Conservation (phyloP, 2,329 filamentous ascomycete genomes). For the Trichoderma harzianum region DNA sequence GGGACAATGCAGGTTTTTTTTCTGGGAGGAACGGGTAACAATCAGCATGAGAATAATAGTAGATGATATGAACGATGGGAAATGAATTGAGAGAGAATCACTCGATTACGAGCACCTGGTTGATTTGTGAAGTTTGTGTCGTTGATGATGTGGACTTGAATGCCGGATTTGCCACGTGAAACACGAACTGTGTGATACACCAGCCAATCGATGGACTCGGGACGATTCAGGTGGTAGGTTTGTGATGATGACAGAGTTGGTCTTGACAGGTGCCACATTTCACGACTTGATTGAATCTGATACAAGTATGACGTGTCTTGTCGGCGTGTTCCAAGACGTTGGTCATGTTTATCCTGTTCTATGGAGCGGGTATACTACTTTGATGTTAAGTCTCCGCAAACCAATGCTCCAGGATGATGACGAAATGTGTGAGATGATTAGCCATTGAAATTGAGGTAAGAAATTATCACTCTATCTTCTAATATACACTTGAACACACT, state of each 20-base stretch:
- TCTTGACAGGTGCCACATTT: not conserved
- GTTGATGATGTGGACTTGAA: not conserved
- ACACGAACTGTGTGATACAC: not conserved
- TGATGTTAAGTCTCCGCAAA: not conserved
- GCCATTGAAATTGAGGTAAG: not conserved
- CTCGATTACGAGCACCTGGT: not conserved
- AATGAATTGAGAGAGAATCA: not conserved
- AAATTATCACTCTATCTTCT: too few species aligned
- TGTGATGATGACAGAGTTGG: not conserved
- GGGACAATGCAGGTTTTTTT: conserved; percentile 18
- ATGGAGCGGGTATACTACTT: not conserved
- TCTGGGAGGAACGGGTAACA: conserved; percentile 20
- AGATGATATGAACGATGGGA: conserved; percentile 13
- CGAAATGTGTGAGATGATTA: not conserved
- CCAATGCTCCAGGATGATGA: not conserved
- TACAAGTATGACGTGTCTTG: not conserved
- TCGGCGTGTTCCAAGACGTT: not conserved
- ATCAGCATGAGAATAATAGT: conserved; percentile 15
- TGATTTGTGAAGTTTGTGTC: not conserved
- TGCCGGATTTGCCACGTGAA: not conserved
- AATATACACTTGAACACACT: not conserved
- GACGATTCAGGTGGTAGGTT: not conserved
- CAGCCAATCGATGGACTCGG: not conserved
- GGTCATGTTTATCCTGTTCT: not conserved
- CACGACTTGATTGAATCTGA: not conserved